Evolutionary conservation across 495 filamentous ascomycete genomes (phyloP).

Genomic region (Thozetella sp.): DNA sequence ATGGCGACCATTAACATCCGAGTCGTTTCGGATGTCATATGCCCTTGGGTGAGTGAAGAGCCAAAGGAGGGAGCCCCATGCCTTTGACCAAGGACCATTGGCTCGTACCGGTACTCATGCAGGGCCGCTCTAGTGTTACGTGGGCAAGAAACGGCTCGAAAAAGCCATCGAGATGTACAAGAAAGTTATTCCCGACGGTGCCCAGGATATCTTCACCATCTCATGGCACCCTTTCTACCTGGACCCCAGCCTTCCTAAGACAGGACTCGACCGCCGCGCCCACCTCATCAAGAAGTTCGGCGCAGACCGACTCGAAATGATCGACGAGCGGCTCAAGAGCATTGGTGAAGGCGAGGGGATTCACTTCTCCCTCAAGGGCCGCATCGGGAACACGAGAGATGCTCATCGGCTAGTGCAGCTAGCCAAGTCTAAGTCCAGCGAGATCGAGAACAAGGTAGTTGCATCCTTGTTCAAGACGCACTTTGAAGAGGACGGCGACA

Average conservation of each 20-base stretch:
- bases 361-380: conserved; percentile 70
- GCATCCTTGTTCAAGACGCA: conserved; percentile 72
- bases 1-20: conserved; percentile 83
- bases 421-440: conserved; percentile 57
- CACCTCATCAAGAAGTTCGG: conserved; percentile 37
- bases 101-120: conserved; percentile 4
- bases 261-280: conserved; percentile 14
- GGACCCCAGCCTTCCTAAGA: conserved; percentile 61
- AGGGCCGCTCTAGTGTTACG: conserved; percentile 62
- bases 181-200: conserved; percentile 51
- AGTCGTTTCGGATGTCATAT: conserved; percentile 77
- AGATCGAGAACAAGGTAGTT: conserved; percentile 63
- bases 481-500: conserved; percentile 78
- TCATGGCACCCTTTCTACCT: conserved; percentile 83
- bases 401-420: conserved; percentile 75
- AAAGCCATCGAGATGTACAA: conserved; percentile 69
- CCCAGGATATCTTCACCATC: conserved; percentile 67
- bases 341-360: conserved; percentile 70
- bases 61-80: neutral
- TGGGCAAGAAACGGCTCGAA: conserved; percentile 77
- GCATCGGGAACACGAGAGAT: conserved; percentile 77
- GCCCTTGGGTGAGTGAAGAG: conserved; percentile 61
- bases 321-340: conserved; percentile 56
- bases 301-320: conserved; percentile 53
- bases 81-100: neutral